These are phyloP conservation scores for Eutrema heterophyllum DNA, from an alignment of 345 rosid genomes.

Conservation along the genomic window DNA sequence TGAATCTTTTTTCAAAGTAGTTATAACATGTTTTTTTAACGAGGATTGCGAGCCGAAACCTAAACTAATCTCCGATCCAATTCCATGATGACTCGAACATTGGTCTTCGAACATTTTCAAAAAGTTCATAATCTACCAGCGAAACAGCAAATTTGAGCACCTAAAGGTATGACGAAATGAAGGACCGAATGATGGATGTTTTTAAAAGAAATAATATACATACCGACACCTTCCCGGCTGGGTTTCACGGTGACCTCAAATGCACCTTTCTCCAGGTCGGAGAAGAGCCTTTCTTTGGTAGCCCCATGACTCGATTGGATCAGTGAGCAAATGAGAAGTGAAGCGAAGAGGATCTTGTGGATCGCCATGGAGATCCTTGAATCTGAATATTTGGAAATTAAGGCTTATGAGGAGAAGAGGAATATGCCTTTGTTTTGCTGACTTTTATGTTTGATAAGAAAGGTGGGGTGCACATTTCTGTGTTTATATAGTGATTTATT, in stretches of 20 bases:
- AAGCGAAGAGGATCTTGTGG: constrained; percentile 26
- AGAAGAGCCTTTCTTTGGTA: constrained; percentile 31
- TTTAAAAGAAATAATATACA: background rate
- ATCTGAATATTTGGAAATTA: constrained; percentile 3
- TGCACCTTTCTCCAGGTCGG: constrained; percentile 35
- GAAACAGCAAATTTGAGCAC: background rate
- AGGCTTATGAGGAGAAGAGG: constrained; percentile 5
- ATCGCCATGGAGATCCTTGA: constrained; percentile 31
- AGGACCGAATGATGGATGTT: background rate
- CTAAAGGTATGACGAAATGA: background rate
- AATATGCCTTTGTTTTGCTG: constrained; percentile 24
- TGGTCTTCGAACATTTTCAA: too few species aligned
- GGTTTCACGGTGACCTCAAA: constrained; percentile 40
- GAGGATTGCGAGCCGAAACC: too few species aligned
- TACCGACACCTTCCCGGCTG: constrained; percentile 40
- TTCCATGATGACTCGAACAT: too few species aligned
- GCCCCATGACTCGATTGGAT: constrained; percentile 14
- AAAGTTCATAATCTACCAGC: too few species aligned
- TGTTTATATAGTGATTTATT: constrained; percentile 28
- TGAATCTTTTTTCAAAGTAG: background rate
- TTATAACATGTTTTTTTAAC: background rate
- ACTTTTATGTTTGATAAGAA: constrained; percentile 27
- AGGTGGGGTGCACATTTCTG: constrained; percentile 22
- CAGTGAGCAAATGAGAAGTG: constrained; percentile 28
- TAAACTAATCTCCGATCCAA: too few species aligned